Evolutionary conservation across 495 filamentous ascomycete genomes (phyloP), one percentile per base, ranked within the genome.

Genomic region (Glonium stellatum): DNA sequence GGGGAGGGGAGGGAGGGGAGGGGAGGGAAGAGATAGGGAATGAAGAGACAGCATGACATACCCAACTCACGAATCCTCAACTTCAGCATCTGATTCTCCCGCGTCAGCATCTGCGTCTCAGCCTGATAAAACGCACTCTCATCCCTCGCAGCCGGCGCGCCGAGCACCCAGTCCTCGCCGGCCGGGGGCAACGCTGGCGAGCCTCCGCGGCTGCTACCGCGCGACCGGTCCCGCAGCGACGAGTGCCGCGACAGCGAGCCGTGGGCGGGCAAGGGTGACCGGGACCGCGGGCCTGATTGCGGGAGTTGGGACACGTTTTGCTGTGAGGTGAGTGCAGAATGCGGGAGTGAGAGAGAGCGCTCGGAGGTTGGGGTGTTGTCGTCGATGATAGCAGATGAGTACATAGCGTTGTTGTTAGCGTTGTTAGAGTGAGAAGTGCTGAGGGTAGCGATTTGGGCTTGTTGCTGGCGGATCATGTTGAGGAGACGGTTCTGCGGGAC

Each of bases 61-160:
- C 86, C 88, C 13, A 97, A 76, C 68, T 96, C 92, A 37, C 89
- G 82, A 50, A 96, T 90, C 52, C 93, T 81, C 67, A 85, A 80
- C 55, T 85, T 84, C 57, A 98, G 76, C 87, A 98, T 95, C 71
- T 95, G 88, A 67, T 98, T 98, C 76, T 98, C 93, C 46, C 93
- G 79, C 19, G 82, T 79, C 62, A 98, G 75, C 76, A 84, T 92
- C 65, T 89, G 84, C 2, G 89, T 91, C 73, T 98, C 93, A 2
- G 92, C 89, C 71, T 96, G 90, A 62, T 96, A 95, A 71, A 89
- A 96, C 15, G 88, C 84, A 61, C 81, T 83, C 69, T 96, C 92
- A 69, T 95, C 90, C 23, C 88, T 35, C 6, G 22, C 23, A 4
- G 41, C 61, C 39, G 49, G 65, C 55, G 42, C 31, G 1, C 60